Base-by-base conservation (phyloP, 306 rosid genomes). In the Prunus armeniaca region DNA sequence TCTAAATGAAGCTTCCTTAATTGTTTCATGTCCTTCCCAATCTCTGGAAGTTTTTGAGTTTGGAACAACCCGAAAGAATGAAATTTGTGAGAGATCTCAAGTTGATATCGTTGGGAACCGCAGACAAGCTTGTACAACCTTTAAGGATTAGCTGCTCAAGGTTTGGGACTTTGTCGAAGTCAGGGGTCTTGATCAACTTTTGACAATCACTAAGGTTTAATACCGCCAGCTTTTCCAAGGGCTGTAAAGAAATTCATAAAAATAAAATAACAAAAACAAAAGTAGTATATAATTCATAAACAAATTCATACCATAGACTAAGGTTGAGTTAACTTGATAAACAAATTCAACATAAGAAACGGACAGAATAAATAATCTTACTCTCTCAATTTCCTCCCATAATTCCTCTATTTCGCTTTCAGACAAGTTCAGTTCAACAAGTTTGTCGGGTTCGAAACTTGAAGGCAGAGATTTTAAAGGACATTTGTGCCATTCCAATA, bases 1-100 rank as follows among this genome's bases (percentile, higher is more conserved):
- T 79, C 78, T n/a, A 79, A 65, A 52, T 79, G 32, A 64, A 78
- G 82, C 34, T 64, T 38, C 5, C 15, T 20, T 30, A 77, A 9
- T 25, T 30, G 50, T 28, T 27, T 46, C 80, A 77, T 77, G 62
- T 45, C 49, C 46, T 45, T 49, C 13, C 47, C 46, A 32, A 64
- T 8, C 25, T 64, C 49, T 4, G 69, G 69, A 30, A 64, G 47
- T 12, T 34, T 64, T 3, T 14, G 1, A 64, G 69, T 32, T 9
- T 34, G 47, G 47, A 64, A 32, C 69, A 64, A 34, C 69, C 49
- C 25, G 69, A 64, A 34, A 64, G 69, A 64, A 64, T 32, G 6
- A 64, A 9, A 17, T 22, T 64, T 34, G 2, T 18, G 22, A 64
- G 69, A 64, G 25, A 64, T 32, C 24, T 32, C 47, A 34, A 17